Evolutionary conservation across 2,329 filamentous ascomycete species (phyloP).

Genomic region (Rhinocladiella similis): DNA sequence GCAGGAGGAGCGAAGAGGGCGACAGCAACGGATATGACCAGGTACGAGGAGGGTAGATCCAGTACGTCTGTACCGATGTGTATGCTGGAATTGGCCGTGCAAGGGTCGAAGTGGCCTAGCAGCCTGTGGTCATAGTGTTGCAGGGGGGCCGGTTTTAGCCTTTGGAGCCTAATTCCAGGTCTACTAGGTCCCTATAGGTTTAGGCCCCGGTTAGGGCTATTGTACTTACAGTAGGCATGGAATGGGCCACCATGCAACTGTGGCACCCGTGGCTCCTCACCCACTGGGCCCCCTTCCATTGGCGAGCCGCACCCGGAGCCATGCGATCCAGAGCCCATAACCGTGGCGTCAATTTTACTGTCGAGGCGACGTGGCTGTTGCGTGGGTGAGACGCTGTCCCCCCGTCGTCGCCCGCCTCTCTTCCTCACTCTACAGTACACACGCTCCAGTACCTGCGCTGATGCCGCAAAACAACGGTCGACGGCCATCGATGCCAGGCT

Average conservation of each 20-base stretch:
- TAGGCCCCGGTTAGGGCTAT: too few species aligned
- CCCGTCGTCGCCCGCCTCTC: not conserved
- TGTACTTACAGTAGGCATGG: too few species aligned
- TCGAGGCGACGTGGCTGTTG: conserved; percentile 11
- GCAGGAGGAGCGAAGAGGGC: too few species aligned
- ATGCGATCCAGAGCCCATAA: conserved; percentile 7
- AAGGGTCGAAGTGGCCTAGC: not conserved
- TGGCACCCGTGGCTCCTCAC: not conserved
- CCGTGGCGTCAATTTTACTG: conserved; percentile 16
- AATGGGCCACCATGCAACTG: too few species aligned
- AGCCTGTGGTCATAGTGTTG: not conserved
- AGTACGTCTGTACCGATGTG: too few species aligned
- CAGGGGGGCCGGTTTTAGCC: conserved; percentile 1
- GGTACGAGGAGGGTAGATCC: too few species aligned
- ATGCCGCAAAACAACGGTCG: too few species aligned
- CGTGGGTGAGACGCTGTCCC: not conserved
- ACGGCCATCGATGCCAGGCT: not conserved
- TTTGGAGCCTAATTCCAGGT: not conserved
- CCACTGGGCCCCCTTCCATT: conserved; percentile 2
- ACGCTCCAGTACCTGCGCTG: too few species aligned
- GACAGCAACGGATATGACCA: too few species aligned
- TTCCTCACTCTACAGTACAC: too few species aligned
- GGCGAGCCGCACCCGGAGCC: conserved; percentile 10
- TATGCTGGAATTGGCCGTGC: not conserved
- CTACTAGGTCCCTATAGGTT: too few species aligned